Evolutionary conservation across 257 asterid species (phyloP), one percentile per base, ranked within the genome.

Genomic region (Hygrophila difformis): DNA sequence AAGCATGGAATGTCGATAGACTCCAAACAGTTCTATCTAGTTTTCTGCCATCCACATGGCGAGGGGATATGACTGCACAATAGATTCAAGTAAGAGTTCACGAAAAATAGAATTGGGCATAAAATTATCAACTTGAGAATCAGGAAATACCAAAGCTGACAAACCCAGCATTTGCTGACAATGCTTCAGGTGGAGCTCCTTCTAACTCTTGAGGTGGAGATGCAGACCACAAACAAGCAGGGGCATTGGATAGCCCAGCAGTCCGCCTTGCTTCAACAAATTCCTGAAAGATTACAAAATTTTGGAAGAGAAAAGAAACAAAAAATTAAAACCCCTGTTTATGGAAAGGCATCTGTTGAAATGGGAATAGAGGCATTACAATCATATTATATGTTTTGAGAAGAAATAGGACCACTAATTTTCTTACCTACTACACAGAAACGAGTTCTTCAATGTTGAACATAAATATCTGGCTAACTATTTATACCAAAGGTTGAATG

Each of bases 11-110:
- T 50, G 94, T 89, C 37, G 85, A 80, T 60, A 85, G 67, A 71
- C 79, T 82, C 98, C 98, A 85, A 51, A 79, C 96, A 31, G 93
- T 79, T 78, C 75, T 89, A 74, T 89, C 98, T 68, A 89, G 76
- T 72, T 80, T 89, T 71, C 78, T 79, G 59, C 92, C 94, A 47
- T 89, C 92, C 67, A 89, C 96, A 13, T 89, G 98, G 34, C 88
- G 94, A 41, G 98, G 85, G 60, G 68, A 75, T 70, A 89, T 79
- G 47, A 89, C 94, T 85, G 84, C 62, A 26, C 28, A 59, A 34
- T 29, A 46, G 19, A 54, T 23, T 50, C 22, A 53, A 44, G 23
- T 12, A 19, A 37, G 51, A 55, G 50, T 56, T 45, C 41, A 59
- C 45, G 26, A 47, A 18, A 40, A 64, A 44, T 14, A 34, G 49